Base-by-base conservation (phyloP, 129 eudicot genomes). In the Flaveria sonorensis region DNA sequence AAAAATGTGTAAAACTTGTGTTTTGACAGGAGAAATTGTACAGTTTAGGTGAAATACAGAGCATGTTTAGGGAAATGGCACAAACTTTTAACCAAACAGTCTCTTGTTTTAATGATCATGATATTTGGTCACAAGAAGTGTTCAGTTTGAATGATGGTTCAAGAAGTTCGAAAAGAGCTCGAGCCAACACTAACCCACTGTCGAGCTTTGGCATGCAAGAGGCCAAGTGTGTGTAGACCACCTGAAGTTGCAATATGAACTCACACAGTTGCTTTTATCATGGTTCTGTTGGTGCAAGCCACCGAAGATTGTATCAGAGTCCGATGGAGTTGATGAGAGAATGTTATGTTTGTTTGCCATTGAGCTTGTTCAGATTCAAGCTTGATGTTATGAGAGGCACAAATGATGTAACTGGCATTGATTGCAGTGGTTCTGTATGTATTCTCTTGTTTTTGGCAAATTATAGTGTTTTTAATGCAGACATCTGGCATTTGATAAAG, bases 21-120 rank as follows among this genome's bases (percentile, higher is more conserved):
- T 24, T 43, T 52, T 21, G 20, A 73, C 87, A 92, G 94, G 92
- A 73, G 6, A 90, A 78, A 43, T 65, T 9, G 0, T 88, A 83
- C 72, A 88, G 87, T 75, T 62, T 86, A 62, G 90, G 84, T 36
- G 98, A 92, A n/a, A 68, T 92, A 51, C 96, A 85, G n/a, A 67
- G 63, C 66, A 92, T 92, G 96, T 88, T 92, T 20, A 81, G 79
- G 82, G 96, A 92, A 45, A 88, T 93, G 96, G 92, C 88, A n/a
- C 84, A 57, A 70, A 86, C 89, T 59, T 93, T 88, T 24, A 80
- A 83, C 51, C 48, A 56, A 61, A 52, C 85, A 0, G 53, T 79
- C 8, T 18, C 62, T 63, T 28, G 69, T 63, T 30, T 63, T 13
- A 42, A 61, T 61, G 55, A 71, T 56, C 1, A 16, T 7, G 16